Percentiles rank a stretch among this genome's conserved stretches.
Evolutionary conservation across 139 green algal genomes (phyloP).

Genomic region (Diplosphaera chodatii): DNA sequence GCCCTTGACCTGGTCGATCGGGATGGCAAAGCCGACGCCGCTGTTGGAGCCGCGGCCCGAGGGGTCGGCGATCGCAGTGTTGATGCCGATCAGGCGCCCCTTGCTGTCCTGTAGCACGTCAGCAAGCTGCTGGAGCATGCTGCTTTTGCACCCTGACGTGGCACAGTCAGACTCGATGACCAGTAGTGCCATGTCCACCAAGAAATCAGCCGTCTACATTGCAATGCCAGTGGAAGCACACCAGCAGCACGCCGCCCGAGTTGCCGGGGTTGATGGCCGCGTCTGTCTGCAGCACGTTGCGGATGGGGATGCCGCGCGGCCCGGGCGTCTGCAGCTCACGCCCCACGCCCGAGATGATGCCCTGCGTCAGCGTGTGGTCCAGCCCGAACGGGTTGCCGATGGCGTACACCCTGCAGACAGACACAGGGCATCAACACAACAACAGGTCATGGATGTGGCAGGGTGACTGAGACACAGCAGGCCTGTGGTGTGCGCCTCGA

Average conservation of each 20-base stretch:
- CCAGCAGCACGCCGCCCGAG: constrained; percentile 32
- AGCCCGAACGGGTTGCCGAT: constrained; percentile 82
- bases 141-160: no score
- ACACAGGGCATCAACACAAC: no score
- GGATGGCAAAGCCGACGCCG: constrained; percentile 72
- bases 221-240: no score
- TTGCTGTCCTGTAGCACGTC: constrained; percentile 43
- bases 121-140: no score
- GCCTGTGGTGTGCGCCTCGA: no score
- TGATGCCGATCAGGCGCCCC: constrained; percentile 68
- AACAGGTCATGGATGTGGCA: no score
- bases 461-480: no score
- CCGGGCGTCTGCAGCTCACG: constrained; percentile 39
- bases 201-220: no score
- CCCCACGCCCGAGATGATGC: constrained; percentile 64
- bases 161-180: no score
- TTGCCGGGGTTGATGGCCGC: constrained; percentile 74
- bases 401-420: no score
- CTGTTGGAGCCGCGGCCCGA: constrained; percentile 29
- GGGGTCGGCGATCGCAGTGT: constrained; percentile 66
- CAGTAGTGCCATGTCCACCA: no score
- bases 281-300: constrained; percentile 50
- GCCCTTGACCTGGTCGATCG: constrained; percentile 58
- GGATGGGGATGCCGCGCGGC: constrained; percentile 18
- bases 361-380: constrained; percentile 67